phyloP scores from a whole-genome alignment of 768 basidiomycete genomes.

The Pleurotus salmoneostramineus region DNA sequence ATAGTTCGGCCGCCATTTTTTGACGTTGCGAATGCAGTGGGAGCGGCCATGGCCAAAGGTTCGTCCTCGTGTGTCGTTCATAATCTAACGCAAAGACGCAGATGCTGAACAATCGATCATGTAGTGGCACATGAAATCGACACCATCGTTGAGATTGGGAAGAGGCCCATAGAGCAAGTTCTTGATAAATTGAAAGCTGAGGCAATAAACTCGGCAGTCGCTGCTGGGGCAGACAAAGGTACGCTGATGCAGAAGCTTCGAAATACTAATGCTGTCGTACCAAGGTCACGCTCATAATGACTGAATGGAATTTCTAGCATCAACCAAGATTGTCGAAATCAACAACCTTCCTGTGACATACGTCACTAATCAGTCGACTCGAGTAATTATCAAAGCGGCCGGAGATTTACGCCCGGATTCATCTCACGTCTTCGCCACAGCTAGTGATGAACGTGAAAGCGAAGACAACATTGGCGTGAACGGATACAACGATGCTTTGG shows the following conservation, averaged over 20 bases:
- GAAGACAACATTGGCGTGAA: conserved; percentile 12
- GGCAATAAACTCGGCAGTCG: conserved; percentile 40
- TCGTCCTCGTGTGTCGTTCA: neutral
- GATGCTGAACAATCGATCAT: neutral
- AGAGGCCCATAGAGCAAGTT: conserved; percentile 15
- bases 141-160: conserved; percentile 19
- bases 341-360: conserved; percentile 31
- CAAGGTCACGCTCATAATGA: neutral
- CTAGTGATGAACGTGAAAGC: neutral
- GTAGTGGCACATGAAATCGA: conserved; percentile 30
- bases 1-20: conserved; percentile 24
- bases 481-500: conserved; percentile 12
- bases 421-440: conserved; percentile 9
- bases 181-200: conserved; percentile 29
- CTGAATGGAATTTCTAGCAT: neutral
- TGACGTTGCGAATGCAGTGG: conserved; percentile 61
- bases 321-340: conserved; percentile 46
- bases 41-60: conserved; percentile 16
- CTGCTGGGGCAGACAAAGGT: conserved; percentile 38
- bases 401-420: conserved; percentile 37
- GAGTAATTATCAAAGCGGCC: conserved; percentile 56
- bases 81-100: too few relatives aligned
- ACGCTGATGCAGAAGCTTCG: conserved; percentile 18
- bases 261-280: too few relatives aligned
- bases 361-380: conserved; percentile 46